Base-by-base conservation (phyloP, 1,284 basidiomycete species). In the Naganishia sp. region DNA sequence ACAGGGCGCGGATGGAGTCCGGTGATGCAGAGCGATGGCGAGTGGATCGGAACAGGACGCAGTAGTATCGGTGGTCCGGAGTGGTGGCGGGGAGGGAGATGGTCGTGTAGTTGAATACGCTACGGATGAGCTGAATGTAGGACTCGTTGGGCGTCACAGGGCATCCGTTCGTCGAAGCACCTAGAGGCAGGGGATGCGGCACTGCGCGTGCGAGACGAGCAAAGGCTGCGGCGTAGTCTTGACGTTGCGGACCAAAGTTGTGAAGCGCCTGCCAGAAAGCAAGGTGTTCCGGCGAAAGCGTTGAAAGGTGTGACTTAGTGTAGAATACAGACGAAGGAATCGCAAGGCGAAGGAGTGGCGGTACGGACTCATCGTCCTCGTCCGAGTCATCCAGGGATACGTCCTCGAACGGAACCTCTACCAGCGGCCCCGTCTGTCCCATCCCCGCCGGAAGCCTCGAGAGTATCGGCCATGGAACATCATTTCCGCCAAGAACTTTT, bases 41-140 rank as follows among this genome's bases (percentile, higher is more conserved):
- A 71, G 85, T 85, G 68, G 88, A 91, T n/a, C 90, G 83, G 78
- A 95, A 95, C 11, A 87, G 90, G 23, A 95, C 93, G 67, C 87
- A 88, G 76, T 94, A 95, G 90, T 91, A 93, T 71, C 93, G 90
- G 35, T 39, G 35, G 60, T 90, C 81, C 71, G 72, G 70, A 42
- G 72, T 69, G 2, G 72, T 65, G 35, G 65, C 62, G 1, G 74
- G 72, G 2, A 78, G 71, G 17, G 55, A 32, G 1, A 96, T 81
- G 52, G 88, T 84, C n/a, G 78, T 72, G 92, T 92, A 96, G 76
- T 94, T 95, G 83, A 95, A 96, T 0, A 90, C 89, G 3, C 47
- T 7, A 2, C 15, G 45, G 13, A 63, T 47, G 42, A 56, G 55
- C 15, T 49, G 50, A 28, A 61, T 50, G 50, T 51, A 60, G 4